These are phyloP conservation scores for Apiotrichum mycotoxinovorans DNA, from an alignment of 1,284 basidiomycete genomes.

Conservation along the genomic window DNA sequence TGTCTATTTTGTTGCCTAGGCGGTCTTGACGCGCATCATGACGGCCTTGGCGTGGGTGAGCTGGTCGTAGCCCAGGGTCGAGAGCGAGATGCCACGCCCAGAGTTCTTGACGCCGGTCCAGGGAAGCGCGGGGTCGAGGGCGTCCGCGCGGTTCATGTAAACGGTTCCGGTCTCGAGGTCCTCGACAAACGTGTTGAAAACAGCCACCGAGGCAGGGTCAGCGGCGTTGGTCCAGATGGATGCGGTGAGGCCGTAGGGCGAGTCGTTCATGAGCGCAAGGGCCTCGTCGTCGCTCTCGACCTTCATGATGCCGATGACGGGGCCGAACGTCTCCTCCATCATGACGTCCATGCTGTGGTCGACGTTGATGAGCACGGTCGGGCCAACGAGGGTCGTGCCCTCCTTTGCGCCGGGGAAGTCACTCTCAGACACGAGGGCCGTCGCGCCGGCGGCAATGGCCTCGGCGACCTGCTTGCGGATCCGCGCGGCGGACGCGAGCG, in stretches of 20 bases:
- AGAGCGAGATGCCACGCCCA: conserved; percentile 83
- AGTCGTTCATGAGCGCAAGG: conserved; percentile 88
- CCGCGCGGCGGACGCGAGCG: conserved; percentile 71
- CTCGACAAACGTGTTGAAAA: conserved; percentile 67
- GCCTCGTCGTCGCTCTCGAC: conserved; percentile 68
- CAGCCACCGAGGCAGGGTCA: conserved; percentile 57
- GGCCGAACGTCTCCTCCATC: conserved; percentile 81
- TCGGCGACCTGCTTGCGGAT: conserved; percentile 82
- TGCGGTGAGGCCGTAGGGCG: conserved; percentile 88
- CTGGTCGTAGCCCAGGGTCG: conserved; percentile 60
- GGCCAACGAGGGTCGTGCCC: conserved; percentile 79
- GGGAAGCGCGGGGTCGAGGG: conserved; percentile 81
- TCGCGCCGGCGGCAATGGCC: conserved; percentile 77
- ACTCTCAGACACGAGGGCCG: conserved; percentile 66
- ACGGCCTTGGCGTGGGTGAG: conserved; percentile 27
- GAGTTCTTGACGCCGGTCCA: conserved; percentile 95
- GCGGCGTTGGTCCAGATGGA: conserved; percentile 81
- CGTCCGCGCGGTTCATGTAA: conserved; percentile 87
- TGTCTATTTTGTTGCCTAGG: too few relatives aligned
- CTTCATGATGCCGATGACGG: conserved; percentile 85
- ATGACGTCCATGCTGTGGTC: conserved; percentile 89
- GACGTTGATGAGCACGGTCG: conserved; percentile 82
- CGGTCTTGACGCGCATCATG: conserved; percentile 21
- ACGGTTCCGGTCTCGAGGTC: conserved; percentile 82
- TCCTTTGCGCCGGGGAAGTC: conserved; percentile 65